These are phyloP conservation scores for Paratinospora sagittata DNA, from an alignment of 164 flowering plant genomes.

Conservation along the genomic window DNA sequence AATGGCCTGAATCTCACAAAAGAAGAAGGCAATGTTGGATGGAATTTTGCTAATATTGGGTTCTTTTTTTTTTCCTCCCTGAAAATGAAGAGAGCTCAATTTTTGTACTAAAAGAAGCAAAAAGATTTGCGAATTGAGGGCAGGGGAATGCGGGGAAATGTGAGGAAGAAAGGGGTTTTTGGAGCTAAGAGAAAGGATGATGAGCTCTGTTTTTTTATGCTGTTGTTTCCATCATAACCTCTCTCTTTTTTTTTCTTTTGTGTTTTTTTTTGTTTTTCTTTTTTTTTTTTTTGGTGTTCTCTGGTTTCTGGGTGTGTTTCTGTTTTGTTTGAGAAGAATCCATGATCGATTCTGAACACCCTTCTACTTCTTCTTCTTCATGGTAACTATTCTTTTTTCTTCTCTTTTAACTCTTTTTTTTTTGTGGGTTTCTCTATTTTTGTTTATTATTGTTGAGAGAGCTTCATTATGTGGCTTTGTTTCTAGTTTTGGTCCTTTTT, in stretches of 20 bases:
- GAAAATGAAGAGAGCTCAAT: neutral
- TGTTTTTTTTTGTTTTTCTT: neutral
- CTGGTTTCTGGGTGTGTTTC: neutral
- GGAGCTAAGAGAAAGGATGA: constrained; percentile 5
- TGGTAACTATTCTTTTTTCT: constrained; percentile 7
- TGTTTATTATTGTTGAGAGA: neutral
- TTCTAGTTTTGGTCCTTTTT: neutral
- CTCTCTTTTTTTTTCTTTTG: neutral
- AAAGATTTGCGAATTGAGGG: neutral
- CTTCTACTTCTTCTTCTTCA: constrained; percentile 14
- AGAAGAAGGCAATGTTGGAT: neutral
- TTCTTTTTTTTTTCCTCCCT: neutral
- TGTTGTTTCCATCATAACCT: constrained; percentile 1
- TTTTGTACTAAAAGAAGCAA: neutral
- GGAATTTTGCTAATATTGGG: neutral
- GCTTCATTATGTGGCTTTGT: too few species aligned
- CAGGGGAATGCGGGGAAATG: constrained; percentile 17
- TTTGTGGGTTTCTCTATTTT: neutral
- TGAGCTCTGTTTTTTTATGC: constrained; percentile 12
- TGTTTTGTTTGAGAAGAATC: constrained; percentile 1
- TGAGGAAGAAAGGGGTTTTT: neutral
- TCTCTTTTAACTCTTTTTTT: neutral
- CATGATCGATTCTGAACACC: constrained; percentile 24
- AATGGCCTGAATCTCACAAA: neutral
- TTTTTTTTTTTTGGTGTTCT: neutral